Conservation (phyloP, 1,139 yeast genomes). For the Blastobotrys raffinosifermentans region DNA sequence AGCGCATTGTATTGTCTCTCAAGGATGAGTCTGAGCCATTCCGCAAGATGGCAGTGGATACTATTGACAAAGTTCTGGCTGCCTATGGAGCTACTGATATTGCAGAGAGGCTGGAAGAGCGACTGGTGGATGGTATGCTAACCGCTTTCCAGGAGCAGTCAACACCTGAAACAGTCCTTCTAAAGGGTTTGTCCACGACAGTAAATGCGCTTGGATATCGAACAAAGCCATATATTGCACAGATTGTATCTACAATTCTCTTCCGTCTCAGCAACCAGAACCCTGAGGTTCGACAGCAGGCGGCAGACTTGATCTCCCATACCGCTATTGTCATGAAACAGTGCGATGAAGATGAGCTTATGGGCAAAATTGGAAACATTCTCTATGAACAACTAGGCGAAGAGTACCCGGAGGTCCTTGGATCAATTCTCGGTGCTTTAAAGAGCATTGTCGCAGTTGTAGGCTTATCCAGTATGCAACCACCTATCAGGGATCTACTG, state of each 20-base stretch:
- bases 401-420: conserved; percentile 89
- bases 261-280: conserved; percentile 69
- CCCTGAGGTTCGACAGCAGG: conserved; percentile 74
- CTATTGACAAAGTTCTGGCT: conserved; percentile 48
- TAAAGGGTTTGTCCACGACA: conserved; percentile 62
- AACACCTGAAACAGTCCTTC: conserved; percentile 45
- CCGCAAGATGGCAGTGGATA: conserved; percentile 71
- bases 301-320: conserved; percentile 69
- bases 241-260: conserved; percentile 66
- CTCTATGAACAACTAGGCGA: conserved; percentile 92
- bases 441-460: conserved; percentile 46
- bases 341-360: conserved; percentile 60
- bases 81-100: conserved; percentile 47
- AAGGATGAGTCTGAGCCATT: conserved; percentile 82
- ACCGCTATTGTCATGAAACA: conserved; percentile 62
- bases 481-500: conserved; percentile 75
- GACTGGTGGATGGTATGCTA: conserved; percentile 76
- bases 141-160: conserved; percentile 80
- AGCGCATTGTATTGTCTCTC: conserved; percentile 49
- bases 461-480: conserved; percentile 60
- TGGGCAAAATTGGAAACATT: conserved; percentile 66
- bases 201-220: conserved; percentile 64
- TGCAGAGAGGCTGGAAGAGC: conserved; percentile 54
- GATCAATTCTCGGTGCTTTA: conserved; percentile 73
- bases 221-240: conserved; percentile 66